Percentiles rank a stretch among this genome's conserved stretches.
These are phyloP conservation scores for Apiotrichum brassicae DNA, from an alignment of 1,284 basidiomycete genomes.

Conservation along the genomic window DNA sequence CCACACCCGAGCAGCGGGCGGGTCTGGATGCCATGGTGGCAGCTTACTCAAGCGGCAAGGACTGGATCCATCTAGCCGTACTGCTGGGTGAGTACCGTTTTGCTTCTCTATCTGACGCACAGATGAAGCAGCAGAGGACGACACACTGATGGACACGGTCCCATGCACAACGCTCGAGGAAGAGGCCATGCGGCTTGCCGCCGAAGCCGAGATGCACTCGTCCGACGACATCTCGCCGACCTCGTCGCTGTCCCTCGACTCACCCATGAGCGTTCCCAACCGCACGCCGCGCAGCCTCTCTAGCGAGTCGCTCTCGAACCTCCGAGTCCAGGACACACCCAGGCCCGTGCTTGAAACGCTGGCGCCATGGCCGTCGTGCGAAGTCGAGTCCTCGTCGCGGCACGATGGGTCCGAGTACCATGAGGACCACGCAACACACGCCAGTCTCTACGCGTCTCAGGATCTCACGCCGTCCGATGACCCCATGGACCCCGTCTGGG, in stretches of 20 bases:
- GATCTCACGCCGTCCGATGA: not conserved
- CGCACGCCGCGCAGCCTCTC: not conserved
- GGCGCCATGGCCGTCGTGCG: not conserved
- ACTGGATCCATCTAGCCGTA: conserved; percentile 30
- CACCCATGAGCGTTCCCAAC: not conserved
- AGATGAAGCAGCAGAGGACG: conserved; percentile 7
- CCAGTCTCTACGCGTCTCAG: not conserved
- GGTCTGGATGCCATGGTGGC: conserved; percentile 24
- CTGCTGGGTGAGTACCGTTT: conserved; percentile 12
- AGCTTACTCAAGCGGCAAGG: conserved; percentile 15
- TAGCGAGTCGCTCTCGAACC: not conserved
- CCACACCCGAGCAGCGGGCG: conserved; percentile 11
- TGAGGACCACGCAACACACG: not conserved
- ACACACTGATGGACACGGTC: not conserved
- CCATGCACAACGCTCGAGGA: conserved; percentile 11
- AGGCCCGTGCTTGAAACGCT: not conserved
- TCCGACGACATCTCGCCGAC: not conserved
- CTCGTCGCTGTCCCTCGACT: not conserved
- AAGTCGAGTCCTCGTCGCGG: not conserved
- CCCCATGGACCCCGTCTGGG: conserved; percentile 1
- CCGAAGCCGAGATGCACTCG: not conserved
- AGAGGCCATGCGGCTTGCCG: conserved; percentile 2
- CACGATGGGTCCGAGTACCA: not conserved
- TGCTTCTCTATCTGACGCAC: conserved; percentile 2
- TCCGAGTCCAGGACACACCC: not conserved